phyloP scores from a whole-genome alignment of 163 green algal species.

The Prototheca wickerhamii region DNA sequence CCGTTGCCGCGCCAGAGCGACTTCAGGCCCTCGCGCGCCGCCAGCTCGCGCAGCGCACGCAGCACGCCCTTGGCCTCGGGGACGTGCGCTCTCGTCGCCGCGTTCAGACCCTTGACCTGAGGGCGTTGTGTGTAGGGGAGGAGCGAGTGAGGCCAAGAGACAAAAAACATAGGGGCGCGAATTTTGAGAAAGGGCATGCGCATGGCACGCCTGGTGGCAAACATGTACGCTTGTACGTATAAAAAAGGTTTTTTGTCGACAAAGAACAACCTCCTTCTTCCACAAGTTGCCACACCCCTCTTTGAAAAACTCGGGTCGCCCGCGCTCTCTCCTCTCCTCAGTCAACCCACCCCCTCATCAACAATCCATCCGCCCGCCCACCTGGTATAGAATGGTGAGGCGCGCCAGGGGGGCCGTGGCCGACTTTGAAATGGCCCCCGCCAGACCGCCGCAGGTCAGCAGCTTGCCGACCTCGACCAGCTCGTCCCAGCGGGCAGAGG shows the following conservation, averaged over 20 bases:
- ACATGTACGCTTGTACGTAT: no score
- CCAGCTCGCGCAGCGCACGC: constrained; percentile 23
- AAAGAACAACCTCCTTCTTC: no score
- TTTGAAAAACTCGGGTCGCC: no score
- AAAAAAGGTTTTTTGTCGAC: no score
- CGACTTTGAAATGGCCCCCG: constrained; percentile 83
- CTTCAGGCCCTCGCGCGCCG: constrained; percentile 40
- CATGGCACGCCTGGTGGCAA: no score
- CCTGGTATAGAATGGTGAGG: constrained; percentile 97
- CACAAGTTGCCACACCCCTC: no score
- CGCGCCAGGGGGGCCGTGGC: constrained; percentile 84
- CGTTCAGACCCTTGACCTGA: constrained; percentile 18
- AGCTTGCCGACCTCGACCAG: constrained; percentile 39
- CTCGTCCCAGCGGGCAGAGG: constrained; percentile 7
- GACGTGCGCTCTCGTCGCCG: neutral
- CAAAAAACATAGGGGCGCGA: neutral
- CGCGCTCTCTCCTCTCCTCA: no score
- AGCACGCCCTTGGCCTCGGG: neutral
- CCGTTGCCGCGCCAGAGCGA: constrained; percentile 84
- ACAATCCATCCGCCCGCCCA: constrained; percentile 9
- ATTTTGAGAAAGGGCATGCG: neutral
- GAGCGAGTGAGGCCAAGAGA: neutral
- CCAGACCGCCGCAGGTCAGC: constrained; percentile 72
- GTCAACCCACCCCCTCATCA: neutral
- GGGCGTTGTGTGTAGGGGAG: neutral